These are phyloP conservation scores for Amauroascus verrucosus DNA, from an alignment of 2,329 filamentous ascomycete genomes.

Conservation along the genomic window DNA sequence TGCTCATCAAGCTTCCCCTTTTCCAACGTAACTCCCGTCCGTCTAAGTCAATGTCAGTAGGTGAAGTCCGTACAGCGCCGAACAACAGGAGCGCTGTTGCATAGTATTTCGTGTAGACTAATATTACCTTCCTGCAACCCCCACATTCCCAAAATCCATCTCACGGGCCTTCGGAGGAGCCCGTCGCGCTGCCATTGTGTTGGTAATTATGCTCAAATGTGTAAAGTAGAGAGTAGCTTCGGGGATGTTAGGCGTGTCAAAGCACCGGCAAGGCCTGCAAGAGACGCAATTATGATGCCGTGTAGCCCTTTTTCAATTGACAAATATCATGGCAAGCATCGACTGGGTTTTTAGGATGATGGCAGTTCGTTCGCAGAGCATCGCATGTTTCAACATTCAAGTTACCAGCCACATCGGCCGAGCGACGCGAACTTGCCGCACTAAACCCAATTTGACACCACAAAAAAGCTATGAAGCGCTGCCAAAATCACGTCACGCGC, in stretches of 20 bases:
- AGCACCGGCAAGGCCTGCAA: background rate
- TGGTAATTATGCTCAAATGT: background rate
- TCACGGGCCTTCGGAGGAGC: slow-evolving; percentile 35
- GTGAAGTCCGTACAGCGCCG: background rate
- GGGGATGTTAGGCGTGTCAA: background rate
- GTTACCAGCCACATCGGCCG: background rate
- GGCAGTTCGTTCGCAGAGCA: background rate
- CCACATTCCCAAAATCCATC: slow-evolving; percentile 40
- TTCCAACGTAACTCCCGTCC: slow-evolving; percentile 75
- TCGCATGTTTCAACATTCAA: slow-evolving; percentile 2
- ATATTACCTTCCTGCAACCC: slow-evolving; percentile 37
- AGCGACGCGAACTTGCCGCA: slow-evolving; percentile 10
- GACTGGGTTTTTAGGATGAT: slow-evolving; percentile 7
- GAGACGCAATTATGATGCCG: background rate
- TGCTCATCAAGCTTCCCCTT: slow-evolving; percentile 81
- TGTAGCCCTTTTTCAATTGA: background rate
- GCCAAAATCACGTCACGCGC: too few species aligned
- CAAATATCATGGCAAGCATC: background rate
- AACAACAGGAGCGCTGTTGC: background rate
- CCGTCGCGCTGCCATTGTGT: slow-evolving; percentile 27
- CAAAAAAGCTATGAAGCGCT: background rate
- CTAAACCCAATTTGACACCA: slow-evolving; percentile 14
- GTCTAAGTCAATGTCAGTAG: slow-evolving; percentile 45
- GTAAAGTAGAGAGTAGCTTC: background rate
- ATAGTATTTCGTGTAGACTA: background rate